Evolutionary conservation across 2,329 filamentous ascomycete genomes (phyloP).

Genomic region (Aspergillus puulaauensis): DNA sequence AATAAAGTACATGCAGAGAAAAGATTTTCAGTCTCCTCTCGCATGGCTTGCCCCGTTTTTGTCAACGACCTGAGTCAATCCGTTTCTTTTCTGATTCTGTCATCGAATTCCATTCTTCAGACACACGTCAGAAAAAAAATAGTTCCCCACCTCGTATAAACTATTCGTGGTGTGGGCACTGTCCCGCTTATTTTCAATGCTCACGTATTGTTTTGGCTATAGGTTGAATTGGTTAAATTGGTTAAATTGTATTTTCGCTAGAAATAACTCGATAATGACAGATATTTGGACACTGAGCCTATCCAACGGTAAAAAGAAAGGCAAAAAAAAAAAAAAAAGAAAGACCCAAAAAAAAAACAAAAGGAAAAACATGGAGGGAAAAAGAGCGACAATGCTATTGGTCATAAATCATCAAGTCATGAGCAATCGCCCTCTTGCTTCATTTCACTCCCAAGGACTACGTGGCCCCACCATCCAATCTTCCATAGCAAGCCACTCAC

Average conservation of each 20-base stretch:
- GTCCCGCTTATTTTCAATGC: neutral
- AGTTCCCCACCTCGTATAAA: neutral
- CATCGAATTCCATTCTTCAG: neutral
- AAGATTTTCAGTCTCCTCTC: neutral
- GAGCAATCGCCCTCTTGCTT: neutral
- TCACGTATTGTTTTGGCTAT: neutral
- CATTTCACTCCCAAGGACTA: constrained; percentile 32
- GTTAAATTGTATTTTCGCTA: neutral
- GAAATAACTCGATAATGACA: neutral
- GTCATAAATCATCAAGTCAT: constrained; percentile 26
- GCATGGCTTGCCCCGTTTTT: neutral
- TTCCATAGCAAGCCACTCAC: constrained; percentile 93
- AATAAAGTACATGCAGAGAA: neutral
- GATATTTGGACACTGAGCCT: neutral
- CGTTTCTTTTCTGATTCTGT: neutral
- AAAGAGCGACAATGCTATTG: constrained; percentile 14
- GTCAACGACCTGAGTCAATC: neutral
- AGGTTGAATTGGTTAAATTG: neutral
- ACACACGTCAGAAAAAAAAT: neutral
- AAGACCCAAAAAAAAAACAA: neutral
- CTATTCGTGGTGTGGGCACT: neutral
- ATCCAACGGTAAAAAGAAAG: neutral
- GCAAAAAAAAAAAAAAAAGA: neutral
- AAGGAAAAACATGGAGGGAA: neutral
- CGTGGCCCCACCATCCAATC: constrained; percentile 94